Conservation (phyloP, 371 early-diverging fungal species). For the Haplosporangium sp. region DNA sequence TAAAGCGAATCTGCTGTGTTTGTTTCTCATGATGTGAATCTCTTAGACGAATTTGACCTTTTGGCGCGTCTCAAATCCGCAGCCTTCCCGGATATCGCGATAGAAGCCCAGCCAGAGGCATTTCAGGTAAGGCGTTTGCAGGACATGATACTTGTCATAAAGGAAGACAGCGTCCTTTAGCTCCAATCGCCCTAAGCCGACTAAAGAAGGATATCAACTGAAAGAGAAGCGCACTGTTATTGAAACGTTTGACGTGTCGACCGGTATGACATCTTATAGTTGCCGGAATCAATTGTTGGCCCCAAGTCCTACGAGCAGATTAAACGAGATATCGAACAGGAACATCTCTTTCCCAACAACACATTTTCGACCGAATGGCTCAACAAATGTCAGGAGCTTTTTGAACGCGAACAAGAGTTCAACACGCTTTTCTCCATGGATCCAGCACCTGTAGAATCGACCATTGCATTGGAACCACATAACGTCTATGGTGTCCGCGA, state of each 20-base stretch:
- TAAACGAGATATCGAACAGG: conserved; percentile 42
- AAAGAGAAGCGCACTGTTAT: no score
- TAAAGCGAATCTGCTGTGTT: not conserved
- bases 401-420: conserved; percentile 62
- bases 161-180: not conserved
- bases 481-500: conserved; percentile 63
- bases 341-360: conserved; percentile 50
- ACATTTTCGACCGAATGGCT: conserved; percentile 52
- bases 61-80: conserved; percentile 51
- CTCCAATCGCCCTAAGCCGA: not conserved
- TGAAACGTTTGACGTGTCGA: no score
- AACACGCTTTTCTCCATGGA: conserved; percentile 57
- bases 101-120: conserved; percentile 22
- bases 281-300: conserved; percentile 39
- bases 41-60: conserved; percentile 29
- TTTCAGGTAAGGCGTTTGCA: conserved; percentile 18
- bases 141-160: not conserved
- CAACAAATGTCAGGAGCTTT: conserved; percentile 49
- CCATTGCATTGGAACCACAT: conserved; percentile 59
- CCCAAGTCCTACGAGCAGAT: conserved; percentile 45
- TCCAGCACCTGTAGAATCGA: conserved; percentile 57
- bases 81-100: conserved; percentile 36
- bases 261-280: conserved; percentile 4
- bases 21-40: not conserved
- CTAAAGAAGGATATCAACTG: not conserved